Conservation (phyloP, 768 basidiomycete species). For the Mycena kentingensis region DNA sequence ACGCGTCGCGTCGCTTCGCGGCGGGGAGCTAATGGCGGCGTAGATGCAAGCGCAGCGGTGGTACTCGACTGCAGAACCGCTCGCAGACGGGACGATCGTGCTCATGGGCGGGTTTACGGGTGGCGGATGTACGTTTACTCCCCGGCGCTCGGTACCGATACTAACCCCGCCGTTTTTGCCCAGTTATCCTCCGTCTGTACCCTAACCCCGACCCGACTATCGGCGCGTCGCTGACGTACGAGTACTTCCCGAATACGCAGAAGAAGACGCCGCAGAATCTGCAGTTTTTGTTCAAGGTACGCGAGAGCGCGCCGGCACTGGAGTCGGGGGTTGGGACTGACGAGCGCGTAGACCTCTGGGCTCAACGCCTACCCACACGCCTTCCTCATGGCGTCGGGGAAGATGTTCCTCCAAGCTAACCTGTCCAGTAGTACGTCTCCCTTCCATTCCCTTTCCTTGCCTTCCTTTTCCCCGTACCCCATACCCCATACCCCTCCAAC, state of each 20-base stretch:
- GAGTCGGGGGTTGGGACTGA: too few relatives aligned
- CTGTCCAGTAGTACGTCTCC: constrained; percentile 68
- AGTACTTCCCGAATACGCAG: constrained; percentile 70
- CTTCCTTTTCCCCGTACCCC: too few relatives aligned
- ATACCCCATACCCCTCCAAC: too few relatives aligned
- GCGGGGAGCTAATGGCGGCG: too few relatives aligned
- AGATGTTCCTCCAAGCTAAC: constrained; percentile 83
- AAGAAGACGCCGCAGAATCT: constrained; percentile 49
- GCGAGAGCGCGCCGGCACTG: too few relatives aligned
- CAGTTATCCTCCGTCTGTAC: constrained; percentile 76
- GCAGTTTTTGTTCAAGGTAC: constrained; percentile 58
- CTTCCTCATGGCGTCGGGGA: constrained; percentile 74
- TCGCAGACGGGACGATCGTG: constrained; percentile 74
- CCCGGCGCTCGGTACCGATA: too few relatives aligned
- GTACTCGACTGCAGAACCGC: constrained; percentile 77
- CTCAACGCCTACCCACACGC: constrained; percentile 77
- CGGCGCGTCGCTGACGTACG: constrained; percentile 78
- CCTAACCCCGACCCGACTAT: constrained; percentile 68
- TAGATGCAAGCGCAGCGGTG: constrained; percentile 74
- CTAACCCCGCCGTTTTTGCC: too few relatives aligned
- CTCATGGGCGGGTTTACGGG: constrained; percentile 34
- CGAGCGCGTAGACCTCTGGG: constrained; percentile 69
- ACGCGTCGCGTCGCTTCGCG: too few relatives aligned
- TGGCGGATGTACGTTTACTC: constrained; percentile 23
- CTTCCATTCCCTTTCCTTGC: too few relatives aligned